These are phyloP conservation scores for Glycine tomentella DNA, from an alignment of 306 rosid species.

Conservation along the genomic window DNA sequence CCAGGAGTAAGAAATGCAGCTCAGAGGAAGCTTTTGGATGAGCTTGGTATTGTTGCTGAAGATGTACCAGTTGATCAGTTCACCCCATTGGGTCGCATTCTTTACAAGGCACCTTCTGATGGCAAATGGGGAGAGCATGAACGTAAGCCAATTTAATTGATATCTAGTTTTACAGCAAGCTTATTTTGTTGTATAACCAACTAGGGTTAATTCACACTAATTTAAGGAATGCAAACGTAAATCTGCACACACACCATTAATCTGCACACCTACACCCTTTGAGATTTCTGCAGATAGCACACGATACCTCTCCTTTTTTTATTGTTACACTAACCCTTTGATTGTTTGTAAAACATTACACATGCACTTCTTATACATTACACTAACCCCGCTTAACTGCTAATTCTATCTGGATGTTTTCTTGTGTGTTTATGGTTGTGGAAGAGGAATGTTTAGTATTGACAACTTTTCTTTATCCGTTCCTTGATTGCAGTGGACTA, in stretches of 20 bases:
- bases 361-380: too few species aligned
- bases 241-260: background rate
- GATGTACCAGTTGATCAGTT: conserved; percentile 96
- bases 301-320: too few species aligned
- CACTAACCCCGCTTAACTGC: too few species aligned
- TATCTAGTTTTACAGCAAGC: background rate
- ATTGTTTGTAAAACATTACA: too few species aligned
- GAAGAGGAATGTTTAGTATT: conserved; percentile 33
- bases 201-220: conserved; percentile 7
- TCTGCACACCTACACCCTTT: background rate
- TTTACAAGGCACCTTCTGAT: conserved; percentile 98
- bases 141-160: conserved; percentile 60
- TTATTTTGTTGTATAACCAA: conserved; percentile 1
- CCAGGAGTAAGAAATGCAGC: conserved; percentile 96
- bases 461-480: conserved; percentile 26
- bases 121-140: conserved; percentile 99
- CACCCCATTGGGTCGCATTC: conserved; percentile 86
- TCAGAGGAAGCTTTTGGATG: conserved; percentile 96
- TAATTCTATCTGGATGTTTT: background rate
- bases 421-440: background rate
- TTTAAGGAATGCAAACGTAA: conserved; percentile 22
- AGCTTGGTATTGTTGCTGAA: conserved; percentile 90
- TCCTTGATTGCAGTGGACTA: conserved; percentile 84
- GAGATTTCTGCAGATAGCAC: too few species aligned
- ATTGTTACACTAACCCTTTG: too few species aligned